Evolutionary conservation across 306 rosid species (phyloP).

Genomic region (Myrica gale): DNA sequence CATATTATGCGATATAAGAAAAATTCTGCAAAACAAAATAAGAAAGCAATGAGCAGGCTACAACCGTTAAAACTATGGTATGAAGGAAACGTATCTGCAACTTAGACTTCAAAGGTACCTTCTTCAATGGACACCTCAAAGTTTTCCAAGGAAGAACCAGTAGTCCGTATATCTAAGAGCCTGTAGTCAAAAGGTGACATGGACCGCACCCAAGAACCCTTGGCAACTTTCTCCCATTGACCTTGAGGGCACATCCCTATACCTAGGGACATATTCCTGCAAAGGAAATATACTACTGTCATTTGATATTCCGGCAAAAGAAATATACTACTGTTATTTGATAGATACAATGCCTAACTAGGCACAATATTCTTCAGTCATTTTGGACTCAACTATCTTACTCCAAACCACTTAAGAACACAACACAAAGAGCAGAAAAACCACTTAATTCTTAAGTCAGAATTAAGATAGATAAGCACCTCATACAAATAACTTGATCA

Average conservation of each 20-base stretch:
- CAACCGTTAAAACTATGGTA: constrained; percentile 1
- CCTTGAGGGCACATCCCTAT: constrained; percentile 76
- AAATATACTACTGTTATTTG: no score
- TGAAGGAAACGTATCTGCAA: constrained; percentile 11
- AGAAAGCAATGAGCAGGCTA: constrained; percentile 9
- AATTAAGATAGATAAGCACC: not conserved
- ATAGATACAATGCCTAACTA: no score
- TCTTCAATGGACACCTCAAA: constrained; percentile 73
- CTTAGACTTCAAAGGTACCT: constrained; percentile 46
- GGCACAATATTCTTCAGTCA: not conserved
- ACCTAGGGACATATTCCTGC: constrained; percentile 71
- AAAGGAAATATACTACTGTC: constrained; percentile 20
- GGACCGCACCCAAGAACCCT: constrained; percentile 66
- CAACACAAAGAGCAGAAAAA: no score
- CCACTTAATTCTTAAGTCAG: not conserved
- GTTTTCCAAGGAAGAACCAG: constrained; percentile 56
- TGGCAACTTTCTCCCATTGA: constrained; percentile 82
- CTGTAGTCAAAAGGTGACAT: constrained; percentile 85
- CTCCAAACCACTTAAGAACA: not conserved
- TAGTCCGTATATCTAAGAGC: constrained; percentile 65
- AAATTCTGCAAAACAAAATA: constrained; percentile 57
- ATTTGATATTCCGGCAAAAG: not conserved
- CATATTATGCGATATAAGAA: constrained; percentile 53
- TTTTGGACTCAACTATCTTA: not conserved
- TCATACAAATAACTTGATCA: not conserved